Conservation (phyloP, 2,329 filamentous ascomycete genomes). For the Xylariaceae sp. region DNA sequence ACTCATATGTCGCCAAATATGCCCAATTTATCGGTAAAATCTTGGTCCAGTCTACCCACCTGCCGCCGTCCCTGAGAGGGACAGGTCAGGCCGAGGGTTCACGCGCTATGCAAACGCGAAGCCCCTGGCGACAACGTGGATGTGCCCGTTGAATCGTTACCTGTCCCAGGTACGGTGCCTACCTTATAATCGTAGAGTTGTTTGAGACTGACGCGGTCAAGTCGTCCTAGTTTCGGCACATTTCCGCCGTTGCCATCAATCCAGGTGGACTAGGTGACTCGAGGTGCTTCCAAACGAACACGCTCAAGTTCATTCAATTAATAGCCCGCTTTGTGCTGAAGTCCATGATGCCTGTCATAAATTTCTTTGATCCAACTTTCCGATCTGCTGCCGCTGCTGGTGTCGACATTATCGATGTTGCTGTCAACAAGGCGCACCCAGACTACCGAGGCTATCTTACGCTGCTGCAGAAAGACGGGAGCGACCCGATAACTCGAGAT, state of each 20-base stretch:
- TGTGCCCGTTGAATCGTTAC: neutral
- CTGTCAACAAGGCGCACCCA: neutral
- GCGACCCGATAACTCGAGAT: neutral
- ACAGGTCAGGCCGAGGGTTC: neutral
- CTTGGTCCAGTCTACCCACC: neutral
- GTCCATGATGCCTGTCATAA: neutral
- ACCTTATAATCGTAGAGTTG: neutral
- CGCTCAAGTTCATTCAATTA: neutral
- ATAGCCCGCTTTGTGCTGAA: neutral
- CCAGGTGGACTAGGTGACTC: constrained; percentile 15
- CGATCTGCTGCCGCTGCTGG: neutral
- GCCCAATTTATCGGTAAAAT: neutral
- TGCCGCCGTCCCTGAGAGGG: neutral
- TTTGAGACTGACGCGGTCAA: neutral
- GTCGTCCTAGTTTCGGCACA: constrained; percentile 3
- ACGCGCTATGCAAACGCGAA: neutral
- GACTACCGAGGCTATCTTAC: constrained; percentile 7
- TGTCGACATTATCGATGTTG: constrained; percentile 3
- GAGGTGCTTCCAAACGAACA: constrained; percentile 11
- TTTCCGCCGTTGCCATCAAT: constrained; percentile 16
- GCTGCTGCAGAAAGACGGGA: neutral
- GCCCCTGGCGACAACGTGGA: neutral
- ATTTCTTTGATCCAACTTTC: neutral
- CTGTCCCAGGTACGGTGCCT: neutral
- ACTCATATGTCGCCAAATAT: neutral